Evolutionary conservation across 106 monocot genomes (phyloP), one percentile per base, ranked within the genome.

Genomic region (Dioscorea dumetorum): DNA sequence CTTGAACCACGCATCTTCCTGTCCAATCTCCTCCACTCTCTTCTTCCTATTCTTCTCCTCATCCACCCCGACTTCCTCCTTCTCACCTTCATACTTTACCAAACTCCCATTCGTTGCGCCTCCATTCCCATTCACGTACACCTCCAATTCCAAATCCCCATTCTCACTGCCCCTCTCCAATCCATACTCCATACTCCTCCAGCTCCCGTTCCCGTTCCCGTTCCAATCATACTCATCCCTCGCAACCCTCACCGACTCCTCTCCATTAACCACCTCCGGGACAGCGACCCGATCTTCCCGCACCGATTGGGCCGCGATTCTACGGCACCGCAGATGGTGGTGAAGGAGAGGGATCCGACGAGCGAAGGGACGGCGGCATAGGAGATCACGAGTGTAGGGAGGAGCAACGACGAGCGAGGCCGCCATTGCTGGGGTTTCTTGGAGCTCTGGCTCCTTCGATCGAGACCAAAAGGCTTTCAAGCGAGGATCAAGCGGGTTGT

Each of bases 1-100:
- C 78, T 81, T 97, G 63, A 97, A 97, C 95, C 95, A 97, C 12
- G 89, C 91, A 35, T 97, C 95, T 71, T 97, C 95, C 78, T 77
- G 79, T 4, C 84, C 86, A 64, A 97, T 78, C 50, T 49, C 78
- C 59, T 72, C 70, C 41, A 61, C 18, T 54, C 54, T 54, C 4
- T 18, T 54, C 54, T 51, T 56, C 62, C 75, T 24, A 24, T 67
- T 78, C 50, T 50, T 71, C 59, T 72, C 67, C 21, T 41, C 73
- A 62, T 75, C 77, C 62, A 67, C 79, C 10, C 6, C 10, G 5
- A 41, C 41, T 28, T 33, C 79, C 17, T 70, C 88, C 23, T 80
- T 80, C 61, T 74, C 87, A 8, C 74, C 80, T 59, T 64, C 48
- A 53, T 67, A 61, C 64, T 53, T 69, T 35, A 77, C 76, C n/a